phyloP scores from a whole-genome alignment of 257 asterid species.

The Gardenia jasminoides region DNA sequence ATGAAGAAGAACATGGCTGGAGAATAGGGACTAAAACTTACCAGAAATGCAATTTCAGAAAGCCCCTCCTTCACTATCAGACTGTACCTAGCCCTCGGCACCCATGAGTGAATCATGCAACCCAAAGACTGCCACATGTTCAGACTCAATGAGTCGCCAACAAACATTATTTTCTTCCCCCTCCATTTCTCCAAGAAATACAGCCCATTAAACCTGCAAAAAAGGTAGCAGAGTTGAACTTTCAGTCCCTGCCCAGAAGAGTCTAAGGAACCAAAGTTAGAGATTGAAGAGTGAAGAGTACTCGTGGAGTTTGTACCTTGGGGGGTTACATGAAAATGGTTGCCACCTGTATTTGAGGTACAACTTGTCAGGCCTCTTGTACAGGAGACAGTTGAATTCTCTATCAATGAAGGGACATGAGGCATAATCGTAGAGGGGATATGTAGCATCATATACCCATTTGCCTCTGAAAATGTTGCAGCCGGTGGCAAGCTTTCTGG shows the following conservation, averaged over 20 bases:
- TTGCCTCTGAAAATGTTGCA: constrained; percentile 73
- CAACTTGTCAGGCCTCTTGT: constrained; percentile 63
- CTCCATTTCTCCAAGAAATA: constrained; percentile 69
- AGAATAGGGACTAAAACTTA: constrained; percentile 16
- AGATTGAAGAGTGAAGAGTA: neutral
- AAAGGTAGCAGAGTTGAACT: neutral
- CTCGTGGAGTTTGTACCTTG: constrained; percentile 39
- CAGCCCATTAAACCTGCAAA: constrained; percentile 74
- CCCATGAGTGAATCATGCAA: constrained; percentile 84
- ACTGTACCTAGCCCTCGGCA: constrained; percentile 52
- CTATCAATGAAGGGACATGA: constrained; percentile 79
- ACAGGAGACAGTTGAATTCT: constrained; percentile 77
- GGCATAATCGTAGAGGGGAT: constrained; percentile 80
- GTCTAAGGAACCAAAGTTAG: neutral
- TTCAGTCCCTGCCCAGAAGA: neutral
- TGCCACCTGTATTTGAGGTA: constrained; percentile 94
- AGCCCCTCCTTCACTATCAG: constrained; percentile 42
- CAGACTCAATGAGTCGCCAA: constrained; percentile 92
- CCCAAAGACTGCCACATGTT: constrained; percentile 96
- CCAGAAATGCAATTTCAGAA: constrained; percentile 59
- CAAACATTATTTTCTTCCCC: constrained; percentile 94
- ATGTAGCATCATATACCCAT: constrained; percentile 83
- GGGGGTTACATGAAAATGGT: constrained; percentile 75
- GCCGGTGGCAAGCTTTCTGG: constrained; percentile 33
- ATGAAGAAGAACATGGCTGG: neutral